Evolutionary conservation across 768 basidiomycete species (phyloP).

Genomic region (Suillus cothurnatus): DNA sequence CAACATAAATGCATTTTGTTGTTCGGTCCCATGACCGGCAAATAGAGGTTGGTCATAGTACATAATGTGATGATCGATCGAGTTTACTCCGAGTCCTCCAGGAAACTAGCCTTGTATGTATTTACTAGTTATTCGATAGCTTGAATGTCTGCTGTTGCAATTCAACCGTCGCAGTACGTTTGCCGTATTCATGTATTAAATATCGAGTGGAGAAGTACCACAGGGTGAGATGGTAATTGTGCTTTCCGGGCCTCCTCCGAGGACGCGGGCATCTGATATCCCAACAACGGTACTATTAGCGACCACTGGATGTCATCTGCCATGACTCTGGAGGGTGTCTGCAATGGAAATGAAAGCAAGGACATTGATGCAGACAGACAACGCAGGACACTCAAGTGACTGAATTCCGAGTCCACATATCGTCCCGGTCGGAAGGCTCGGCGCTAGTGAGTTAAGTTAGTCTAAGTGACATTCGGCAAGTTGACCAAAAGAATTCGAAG

Average conservation of each 20-base stretch:
- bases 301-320: not conserved
- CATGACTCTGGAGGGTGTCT: not conserved
- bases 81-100: not conserved
- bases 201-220: not conserved
- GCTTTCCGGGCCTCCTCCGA: not conserved
- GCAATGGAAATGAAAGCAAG: not conserved
- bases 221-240: not conserved
- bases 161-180: not conserved
- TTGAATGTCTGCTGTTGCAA: not conserved
- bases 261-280: no score
- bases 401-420: no score
- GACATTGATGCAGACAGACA: not conserved
- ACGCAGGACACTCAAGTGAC: not conserved
- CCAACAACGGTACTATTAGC: not conserved
- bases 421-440: not conserved
- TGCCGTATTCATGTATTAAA: not conserved
- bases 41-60: not conserved
- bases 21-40: not conserved
- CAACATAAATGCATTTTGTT: not conserved
- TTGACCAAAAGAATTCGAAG: not conserved
- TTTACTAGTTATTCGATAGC: not conserved
- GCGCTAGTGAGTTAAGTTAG: no score
- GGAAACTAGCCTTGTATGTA: not conserved
- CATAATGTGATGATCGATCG: no score
- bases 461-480: no score